Percentiles rank a stretch among this genome's conserved stretches.
phyloP scores from a whole-genome alignment of 345 rosid species.

The Eucalyptus victrix region DNA sequence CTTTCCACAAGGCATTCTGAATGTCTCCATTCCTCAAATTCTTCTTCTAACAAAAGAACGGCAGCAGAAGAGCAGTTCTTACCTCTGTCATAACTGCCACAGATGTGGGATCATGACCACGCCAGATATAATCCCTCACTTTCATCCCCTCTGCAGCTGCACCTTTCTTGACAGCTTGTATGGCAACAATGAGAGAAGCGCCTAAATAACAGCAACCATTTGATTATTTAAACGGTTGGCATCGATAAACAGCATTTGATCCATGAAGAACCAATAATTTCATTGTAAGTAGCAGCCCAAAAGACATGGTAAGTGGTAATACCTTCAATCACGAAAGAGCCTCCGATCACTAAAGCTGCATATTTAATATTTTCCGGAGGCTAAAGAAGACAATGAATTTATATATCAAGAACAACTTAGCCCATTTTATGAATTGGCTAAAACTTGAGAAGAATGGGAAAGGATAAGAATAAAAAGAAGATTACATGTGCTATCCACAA shows the following conservation, averaged over 20 bases:
- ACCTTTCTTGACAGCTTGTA: slow-evolving; percentile 92
- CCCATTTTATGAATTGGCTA: neutral
- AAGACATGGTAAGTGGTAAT: neutral
- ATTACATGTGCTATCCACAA: slow-evolving; percentile 72
- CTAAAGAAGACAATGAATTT: slow-evolving; percentile 26
- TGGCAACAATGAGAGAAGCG: slow-evolving; percentile 92
- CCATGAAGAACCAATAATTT: neutral
- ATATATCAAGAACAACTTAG: neutral
- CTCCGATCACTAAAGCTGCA: slow-evolving; percentile 94
- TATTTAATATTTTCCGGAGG: slow-evolving; percentile 66
- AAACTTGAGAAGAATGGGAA: neutral
- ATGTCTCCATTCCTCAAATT: neutral
- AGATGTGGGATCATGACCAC: slow-evolving; percentile 99
- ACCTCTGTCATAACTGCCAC: slow-evolving; percentile 99
- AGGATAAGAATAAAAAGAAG: neutral
- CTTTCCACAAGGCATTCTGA: neutral
- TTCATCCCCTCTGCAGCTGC: slow-evolving; percentile 97
- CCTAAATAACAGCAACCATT: slow-evolving; percentile 25
- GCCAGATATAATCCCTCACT: slow-evolving; percentile 85
- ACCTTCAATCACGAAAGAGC: slow-evolving; percentile 95
- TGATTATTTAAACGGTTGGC: neutral
- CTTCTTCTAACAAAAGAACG: neutral
- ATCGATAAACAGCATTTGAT: neutral
- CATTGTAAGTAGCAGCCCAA: neutral
- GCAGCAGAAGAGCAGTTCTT: neutral